Percentiles rank a stretch among this genome's conserved stretches.
phyloP scores from a whole-genome alignment of 2,329 filamentous ascomycete species.

The Didymella glomerata region DNA sequence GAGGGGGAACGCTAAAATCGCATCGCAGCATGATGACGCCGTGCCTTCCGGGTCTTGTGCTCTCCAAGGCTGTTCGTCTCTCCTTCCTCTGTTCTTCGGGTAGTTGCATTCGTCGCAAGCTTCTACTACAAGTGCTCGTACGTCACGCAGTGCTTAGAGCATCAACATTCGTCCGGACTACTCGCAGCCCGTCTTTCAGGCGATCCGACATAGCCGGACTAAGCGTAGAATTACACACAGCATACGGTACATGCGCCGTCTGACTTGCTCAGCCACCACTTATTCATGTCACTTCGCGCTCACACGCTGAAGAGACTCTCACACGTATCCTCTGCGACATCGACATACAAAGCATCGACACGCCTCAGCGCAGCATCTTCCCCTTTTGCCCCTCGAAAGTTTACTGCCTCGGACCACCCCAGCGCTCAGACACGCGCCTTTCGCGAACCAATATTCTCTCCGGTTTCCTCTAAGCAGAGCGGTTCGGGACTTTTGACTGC shows the following conservation, averaged over 20 bases:
- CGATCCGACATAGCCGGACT: conserved; percentile 20
- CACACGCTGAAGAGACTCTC: conserved; percentile 20
- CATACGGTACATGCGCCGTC: conserved; percentile 16
- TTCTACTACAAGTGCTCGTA: background rate
- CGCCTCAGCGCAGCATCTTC: conserved; percentile 24
- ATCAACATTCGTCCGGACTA: conserved; percentile 6
- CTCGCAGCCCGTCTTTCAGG: conserved; percentile 9
- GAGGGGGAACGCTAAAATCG: conserved; percentile 4
- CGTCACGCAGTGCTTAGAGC: background rate
- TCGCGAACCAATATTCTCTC: conserved; percentile 4
- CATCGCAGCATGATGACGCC: conserved; percentile 19
- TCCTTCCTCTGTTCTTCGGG: background rate
- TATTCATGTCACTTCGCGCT: conserved; percentile 20
- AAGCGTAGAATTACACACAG: conserved; percentile 13
- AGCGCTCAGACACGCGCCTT: conserved; percentile 26
- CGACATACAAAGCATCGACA: conserved; percentile 20
- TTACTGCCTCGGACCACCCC: conserved; percentile 11
- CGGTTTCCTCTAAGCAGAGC: conserved; percentile 28
- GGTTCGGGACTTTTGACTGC: conserved; percentile 39
- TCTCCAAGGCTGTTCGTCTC: background rate
- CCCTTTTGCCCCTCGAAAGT: conserved; percentile 25
- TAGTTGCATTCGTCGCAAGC: background rate
- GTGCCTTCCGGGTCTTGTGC: conserved; percentile 10
- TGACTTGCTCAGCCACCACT: conserved; percentile 22
- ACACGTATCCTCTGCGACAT: conserved; percentile 1